phyloP scores from a whole-genome alignment of 352 stramenopile species.

The Aphanomyces cochlioides region DNA sequence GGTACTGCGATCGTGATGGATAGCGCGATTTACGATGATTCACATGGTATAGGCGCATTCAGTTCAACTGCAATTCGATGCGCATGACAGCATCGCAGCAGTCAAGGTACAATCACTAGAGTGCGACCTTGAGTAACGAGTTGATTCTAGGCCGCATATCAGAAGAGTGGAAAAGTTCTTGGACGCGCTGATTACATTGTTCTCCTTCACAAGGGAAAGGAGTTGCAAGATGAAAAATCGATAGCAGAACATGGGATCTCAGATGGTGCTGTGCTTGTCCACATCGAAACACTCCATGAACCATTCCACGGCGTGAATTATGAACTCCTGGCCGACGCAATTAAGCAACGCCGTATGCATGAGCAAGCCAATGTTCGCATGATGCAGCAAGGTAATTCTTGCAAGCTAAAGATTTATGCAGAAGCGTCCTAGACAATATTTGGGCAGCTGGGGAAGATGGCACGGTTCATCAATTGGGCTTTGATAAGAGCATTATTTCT shows the following conservation, averaged over 20 bases:
- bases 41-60: constrained; percentile 39
- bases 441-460: constrained; percentile 76
- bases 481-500: constrained; percentile 83
- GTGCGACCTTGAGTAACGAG: background rate
- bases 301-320: constrained; percentile 87
- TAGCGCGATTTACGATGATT: too few species aligned
- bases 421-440: constrained; percentile 59
- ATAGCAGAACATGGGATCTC: constrained; percentile 70
- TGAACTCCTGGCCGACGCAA: constrained; percentile 70
- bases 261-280: constrained; percentile 73
- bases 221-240: constrained; percentile 82
- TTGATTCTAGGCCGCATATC: constrained; percentile 53
- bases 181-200: constrained; percentile 73
- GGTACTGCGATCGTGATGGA: background rate
- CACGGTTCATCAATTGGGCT: constrained; percentile 71
- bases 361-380: constrained; percentile 81
- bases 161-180: constrained; percentile 63
- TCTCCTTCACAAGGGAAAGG: constrained; percentile 82
- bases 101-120: constrained; percentile 47
- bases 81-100: constrained; percentile 67
- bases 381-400: constrained; percentile 59
- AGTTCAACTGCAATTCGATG: constrained; percentile 63
- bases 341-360: constrained; percentile 71
- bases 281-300: constrained; percentile 80
- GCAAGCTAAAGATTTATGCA: background rate